phyloP scores from a whole-genome alignment of 306 rosid genomes.

The Rubus parviflorus region DNA sequence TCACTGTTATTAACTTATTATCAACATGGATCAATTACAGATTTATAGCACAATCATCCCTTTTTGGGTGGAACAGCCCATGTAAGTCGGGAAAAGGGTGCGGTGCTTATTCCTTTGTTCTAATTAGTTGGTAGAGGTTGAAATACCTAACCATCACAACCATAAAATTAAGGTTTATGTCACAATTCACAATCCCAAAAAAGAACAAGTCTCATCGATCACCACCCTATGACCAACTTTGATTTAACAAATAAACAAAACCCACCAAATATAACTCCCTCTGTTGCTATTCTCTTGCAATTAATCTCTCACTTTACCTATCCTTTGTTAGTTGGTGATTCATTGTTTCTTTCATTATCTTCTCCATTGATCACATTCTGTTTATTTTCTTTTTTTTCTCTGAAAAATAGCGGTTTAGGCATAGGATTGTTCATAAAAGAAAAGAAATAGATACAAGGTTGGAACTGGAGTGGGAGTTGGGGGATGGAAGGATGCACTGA shows the following conservation, averaged over 20 bases:
- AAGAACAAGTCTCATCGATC: background rate
- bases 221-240: constrained; percentile 8
- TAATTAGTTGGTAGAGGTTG: constrained; percentile 34
- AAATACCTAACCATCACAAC: constrained; percentile 29
- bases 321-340: constrained; percentile 4
- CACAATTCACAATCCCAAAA: constrained; percentile 13
- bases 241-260: background rate
- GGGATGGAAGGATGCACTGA: constrained; percentile 86
- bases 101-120: constrained; percentile 25
- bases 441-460: background rate
- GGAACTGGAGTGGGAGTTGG: constrained; percentile 1
- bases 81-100: constrained; percentile 24
- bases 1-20: background rate
- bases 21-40: background rate
- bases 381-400: background rate
- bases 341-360: background rate
- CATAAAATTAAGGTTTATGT: constrained; percentile 25
- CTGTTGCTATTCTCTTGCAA: background rate
- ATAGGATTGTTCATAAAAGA: constrained; percentile 1
- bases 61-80: constrained; percentile 13
- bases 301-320: background rate
- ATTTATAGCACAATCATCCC: constrained; percentile 1
- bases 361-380: background rate
- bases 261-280: constrained; percentile 9
- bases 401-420: background rate